These are phyloP conservation scores for Rhizopogon vinicolor DNA, from an alignment of 768 basidiomycete genomes.

Conservation along the genomic window DNA sequence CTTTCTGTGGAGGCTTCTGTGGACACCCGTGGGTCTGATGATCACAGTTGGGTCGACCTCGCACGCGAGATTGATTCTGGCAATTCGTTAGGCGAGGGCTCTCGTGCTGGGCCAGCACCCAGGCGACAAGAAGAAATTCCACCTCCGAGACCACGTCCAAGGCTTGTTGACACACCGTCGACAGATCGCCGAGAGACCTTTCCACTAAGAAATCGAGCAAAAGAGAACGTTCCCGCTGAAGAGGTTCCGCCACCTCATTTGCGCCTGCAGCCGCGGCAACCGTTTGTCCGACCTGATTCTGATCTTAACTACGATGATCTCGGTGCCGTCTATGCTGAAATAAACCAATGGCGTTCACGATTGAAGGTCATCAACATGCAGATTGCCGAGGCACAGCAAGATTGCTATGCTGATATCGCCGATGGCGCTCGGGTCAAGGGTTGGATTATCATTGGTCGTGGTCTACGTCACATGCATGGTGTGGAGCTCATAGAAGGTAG, in stretches of 20 bases:
- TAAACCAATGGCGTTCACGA: slow-evolving; percentile 63
- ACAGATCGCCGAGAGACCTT: slow-evolving; percentile 55
- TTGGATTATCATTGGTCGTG: slow-evolving; percentile 74
- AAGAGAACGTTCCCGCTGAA: slow-evolving; percentile 27
- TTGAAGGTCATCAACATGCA: slow-evolving; percentile 71
- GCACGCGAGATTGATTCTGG: slow-evolving; percentile 28
- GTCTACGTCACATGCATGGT: slow-evolving; percentile 57
- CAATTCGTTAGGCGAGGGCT: neutral
- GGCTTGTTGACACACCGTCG: slow-evolving; percentile 8
- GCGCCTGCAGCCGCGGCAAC: slow-evolving; percentile 61
- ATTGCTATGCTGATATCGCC: slow-evolving; percentile 68
- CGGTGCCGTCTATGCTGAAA: slow-evolving; percentile 61
- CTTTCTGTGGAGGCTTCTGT: slow-evolving; percentile 11
- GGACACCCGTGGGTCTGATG: neutral
- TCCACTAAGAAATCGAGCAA: slow-evolving; percentile 42
- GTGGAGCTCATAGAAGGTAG: slow-evolving; percentile 71
- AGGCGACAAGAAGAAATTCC: neutral
- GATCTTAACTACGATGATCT: slow-evolving; percentile 65
- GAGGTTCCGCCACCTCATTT: slow-evolving; percentile 57
- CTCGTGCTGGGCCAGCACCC: slow-evolving; percentile 21
- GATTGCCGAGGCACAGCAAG: slow-evolving; percentile 63
- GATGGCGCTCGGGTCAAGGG: slow-evolving; percentile 67
- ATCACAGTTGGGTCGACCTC: slow-evolving; percentile 60
- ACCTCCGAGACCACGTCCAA: slow-evolving; percentile 6
- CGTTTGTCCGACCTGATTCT: slow-evolving; percentile 73